Percentiles rank a stretch among this genome's conserved stretches.
Conservation (phyloP, 2,329 filamentous ascomycete genomes). For the Penicillium polonicum region DNA sequence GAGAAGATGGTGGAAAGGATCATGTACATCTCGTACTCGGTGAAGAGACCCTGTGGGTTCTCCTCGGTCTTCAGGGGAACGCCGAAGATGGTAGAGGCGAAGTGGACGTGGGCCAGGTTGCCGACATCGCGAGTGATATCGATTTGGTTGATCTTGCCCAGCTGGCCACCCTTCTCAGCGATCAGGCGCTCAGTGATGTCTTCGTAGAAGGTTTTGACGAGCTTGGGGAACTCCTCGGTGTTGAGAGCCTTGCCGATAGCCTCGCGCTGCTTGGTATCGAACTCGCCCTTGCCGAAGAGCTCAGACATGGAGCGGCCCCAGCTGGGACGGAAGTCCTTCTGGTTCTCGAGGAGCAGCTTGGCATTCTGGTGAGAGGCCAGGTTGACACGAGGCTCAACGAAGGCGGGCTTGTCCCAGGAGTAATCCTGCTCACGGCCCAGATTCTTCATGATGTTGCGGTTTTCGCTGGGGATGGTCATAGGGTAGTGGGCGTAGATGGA, state of each 20-base stretch:
- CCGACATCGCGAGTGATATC: slow-evolving; percentile 65
- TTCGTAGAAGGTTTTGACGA: slow-evolving; percentile 67
- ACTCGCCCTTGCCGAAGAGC: slow-evolving; percentile 59
- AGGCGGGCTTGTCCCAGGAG: slow-evolving; percentile 63
- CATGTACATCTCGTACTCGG: slow-evolving; percentile 58
- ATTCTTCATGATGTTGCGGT: slow-evolving; percentile 66
- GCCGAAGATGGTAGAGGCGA: slow-evolving; percentile 55
- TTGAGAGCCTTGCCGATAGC: slow-evolving; percentile 60
- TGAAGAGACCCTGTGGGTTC: slow-evolving; percentile 53
- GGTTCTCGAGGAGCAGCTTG: slow-evolving; percentile 61
- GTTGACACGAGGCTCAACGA: slow-evolving; percentile 52
- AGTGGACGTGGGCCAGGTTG: slow-evolving; percentile 56
- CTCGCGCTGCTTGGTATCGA: slow-evolving; percentile 53
- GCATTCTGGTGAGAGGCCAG: slow-evolving; percentile 62
- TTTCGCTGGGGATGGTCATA: slow-evolving; percentile 69
- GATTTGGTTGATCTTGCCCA: slow-evolving; percentile 63
- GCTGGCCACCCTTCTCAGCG: slow-evolving; percentile 61
- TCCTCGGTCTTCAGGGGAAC: slow-evolving; percentile 56
- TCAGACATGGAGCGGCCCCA: slow-evolving; percentile 65
- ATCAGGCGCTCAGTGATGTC: slow-evolving; percentile 63
- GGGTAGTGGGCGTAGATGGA: slow-evolving; percentile 80
- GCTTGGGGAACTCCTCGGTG: slow-evolving; percentile 59
- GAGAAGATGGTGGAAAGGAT: slow-evolving; percentile 66
- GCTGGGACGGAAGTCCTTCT: slow-evolving; percentile 61
- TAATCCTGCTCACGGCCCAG: slow-evolving; percentile 68